phyloP scores from a whole-genome alignment of 1,139 yeast species.

The Nadsonia starkeyi-henricii region DNA sequence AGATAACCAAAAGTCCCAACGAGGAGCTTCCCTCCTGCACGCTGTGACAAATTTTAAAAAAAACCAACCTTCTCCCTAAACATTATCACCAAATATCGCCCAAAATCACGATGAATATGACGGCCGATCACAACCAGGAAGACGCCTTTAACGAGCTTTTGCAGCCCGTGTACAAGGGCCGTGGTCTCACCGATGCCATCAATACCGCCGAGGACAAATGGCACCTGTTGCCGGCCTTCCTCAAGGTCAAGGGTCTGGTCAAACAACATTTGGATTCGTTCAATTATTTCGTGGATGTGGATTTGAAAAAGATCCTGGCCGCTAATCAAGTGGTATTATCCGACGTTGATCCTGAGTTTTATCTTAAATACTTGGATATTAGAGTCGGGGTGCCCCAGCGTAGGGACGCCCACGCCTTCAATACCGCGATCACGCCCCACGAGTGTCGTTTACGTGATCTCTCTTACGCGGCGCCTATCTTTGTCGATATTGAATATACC shows the following conservation, averaged over 20 bases:
- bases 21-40: no score
- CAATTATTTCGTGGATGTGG: conserved; percentile 89
- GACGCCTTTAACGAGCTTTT: conserved; percentile 52
- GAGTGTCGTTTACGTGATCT: conserved; percentile 91
- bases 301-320: conserved; percentile 75
- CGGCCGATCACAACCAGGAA: conserved; percentile 7
- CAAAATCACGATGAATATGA: no score
- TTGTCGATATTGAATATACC: conserved; percentile 93
- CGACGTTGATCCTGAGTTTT: conserved; percentile 95
- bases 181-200: conserved; percentile 71
- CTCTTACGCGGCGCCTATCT: conserved; percentile 91
- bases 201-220: conserved; percentile 87
- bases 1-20: no score
- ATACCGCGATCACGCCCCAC: conserved; percentile 59
- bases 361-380: conserved; percentile 79
- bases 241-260: conserved; percentile 89
- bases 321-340: conserved; percentile 84
- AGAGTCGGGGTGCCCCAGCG: conserved; percentile 51
- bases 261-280: conserved; percentile 96
- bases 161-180: conserved; percentile 75
- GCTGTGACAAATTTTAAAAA: no score
- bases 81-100: no score
- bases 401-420: conserved; percentile 39
- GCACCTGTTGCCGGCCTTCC: conserved; percentile 88
- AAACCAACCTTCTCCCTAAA: no score